Base-by-base conservation (phyloP, 2,329 filamentous ascomycete genomes). In the Talaromyces sp. region DNA sequence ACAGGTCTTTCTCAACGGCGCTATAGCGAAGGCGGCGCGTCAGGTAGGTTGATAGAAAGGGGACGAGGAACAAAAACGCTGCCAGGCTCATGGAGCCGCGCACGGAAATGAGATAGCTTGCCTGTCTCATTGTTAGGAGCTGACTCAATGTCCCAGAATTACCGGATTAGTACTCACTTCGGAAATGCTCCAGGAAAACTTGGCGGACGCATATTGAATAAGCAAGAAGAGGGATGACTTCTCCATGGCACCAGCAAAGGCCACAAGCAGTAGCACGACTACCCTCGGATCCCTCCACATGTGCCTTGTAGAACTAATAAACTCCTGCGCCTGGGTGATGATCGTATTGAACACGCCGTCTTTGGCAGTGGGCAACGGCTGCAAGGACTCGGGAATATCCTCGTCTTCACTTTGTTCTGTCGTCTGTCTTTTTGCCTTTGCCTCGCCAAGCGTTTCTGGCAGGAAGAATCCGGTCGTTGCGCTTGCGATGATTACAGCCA, bases 201-300 rank as follows among this genome's bases (percentile, higher is more conserved):
- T 68, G 54, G 68, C 68, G 13, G 70, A 71, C 1, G 65, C 65
- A 57, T 70, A 72, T 61, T 72, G 71, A 13, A 73, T 43, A 21
- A 73, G 60, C 14, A 73, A 54, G 27, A 55, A 64, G 2, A 63
- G 65, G 2, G 66, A 67, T 51, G 67, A 64, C 19, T 62, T 63
- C 49, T 64, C 67, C 52, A 72, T 62, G 17, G 63, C 58, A 4
- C 66, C 60, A 17, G 69, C 66, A 19, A 71, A 66, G 19, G 68
- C 54, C 11, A 64, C 59, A 2, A 70, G 4, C 17, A 73, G 50
- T 32, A 66, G 56, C 21, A 70, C 24, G 14, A 62, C 56, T 6
- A 72, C 29, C 54, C 64, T 68, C 2, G 57, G 53, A 27, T 69
- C 64, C 0, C 41, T 49, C 67, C 68, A 70, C 14, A 73, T 67